Evolutionary conservation across 2,329 filamentous ascomycete species (phyloP), one percentile per base, ranked within the genome.

Genomic region (Cladophialophora exuberans): DNA sequence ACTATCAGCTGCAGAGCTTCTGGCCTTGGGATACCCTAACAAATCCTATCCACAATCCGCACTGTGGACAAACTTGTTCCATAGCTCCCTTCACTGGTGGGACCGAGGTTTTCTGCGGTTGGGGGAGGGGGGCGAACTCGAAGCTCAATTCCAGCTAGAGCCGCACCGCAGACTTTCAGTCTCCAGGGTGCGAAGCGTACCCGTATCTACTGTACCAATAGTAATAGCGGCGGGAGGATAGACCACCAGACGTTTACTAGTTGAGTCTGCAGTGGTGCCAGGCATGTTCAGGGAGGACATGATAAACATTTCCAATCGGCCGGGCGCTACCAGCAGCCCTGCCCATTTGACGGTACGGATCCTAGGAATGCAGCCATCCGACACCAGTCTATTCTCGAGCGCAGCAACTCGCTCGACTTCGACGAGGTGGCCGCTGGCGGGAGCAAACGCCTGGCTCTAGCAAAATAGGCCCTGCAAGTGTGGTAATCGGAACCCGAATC

Each of bases 91-190:
- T n/a, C n/a, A n/a, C 26, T 23, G 25, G 46, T 35, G 35, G 33
- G 26, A 26, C 26, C 46, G 46, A 35, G 36, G 23, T 30, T 49
- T 49, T 49, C 46, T 49, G 33, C 31, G 46, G 39, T 49, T 39
- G 33, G 33, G 46, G 25, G 36, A 33, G 23, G 30, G 28, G 20
- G 33, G 36, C 23, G 35, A n/a, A n/a, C n/a, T n/a, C n/a, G n/a
- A n/a, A n/a, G n/a, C n/a, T n/a, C n/a, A n/a, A n/a, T 35, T 25
- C 31, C 20, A 41, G 46, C 11, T 15, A 39, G 46, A 49, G 46
- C 46, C 46, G 35, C 46, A 49, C 35, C 39, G 20, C 39, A 23
- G 17, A 25, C n/a, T n/a, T n/a, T 31, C 13, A 31, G 6, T 31
- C 28, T 31, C 13, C 28, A 31, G 7, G 13, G 28, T 6, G 28